Conservation (phyloP, 495 filamentous ascomycete genomes). For the Tetracladium setigerum region DNA sequence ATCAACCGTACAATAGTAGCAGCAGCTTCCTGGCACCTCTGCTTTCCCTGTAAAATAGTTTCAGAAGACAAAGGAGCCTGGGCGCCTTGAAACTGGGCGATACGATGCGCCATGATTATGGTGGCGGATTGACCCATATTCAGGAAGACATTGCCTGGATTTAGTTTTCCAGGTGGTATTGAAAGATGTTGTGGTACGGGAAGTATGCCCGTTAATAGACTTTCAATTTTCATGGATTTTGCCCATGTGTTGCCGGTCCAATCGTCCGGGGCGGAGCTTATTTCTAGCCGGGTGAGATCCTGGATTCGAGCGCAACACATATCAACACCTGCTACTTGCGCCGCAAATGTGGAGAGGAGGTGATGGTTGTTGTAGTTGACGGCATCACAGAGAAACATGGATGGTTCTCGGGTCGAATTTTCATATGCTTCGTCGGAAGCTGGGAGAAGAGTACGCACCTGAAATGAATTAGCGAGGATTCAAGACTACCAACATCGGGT, state of each 20-base stretch:
- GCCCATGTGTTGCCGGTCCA: conserved; percentile 1
- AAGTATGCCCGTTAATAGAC: background rate
- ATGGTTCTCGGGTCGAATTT: background rate
- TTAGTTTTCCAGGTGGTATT: background rate
- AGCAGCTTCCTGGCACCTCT: background rate
- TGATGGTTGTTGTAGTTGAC: background rate
- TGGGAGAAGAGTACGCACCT: conserved; percentile 40
- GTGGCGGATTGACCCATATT: background rate
- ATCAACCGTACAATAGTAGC: background rate
- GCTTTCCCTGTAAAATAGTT: background rate
- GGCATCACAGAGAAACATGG: conserved; percentile 2
- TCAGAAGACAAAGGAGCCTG: background rate
- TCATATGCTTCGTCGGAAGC: conserved; percentile 9
- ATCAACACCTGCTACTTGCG: background rate
- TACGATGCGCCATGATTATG: background rate
- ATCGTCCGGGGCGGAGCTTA: background rate
- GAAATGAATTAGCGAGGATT: conserved; percentile 2
- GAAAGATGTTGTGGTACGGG: conserved; percentile 1
- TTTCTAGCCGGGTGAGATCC: conserved; percentile 1
- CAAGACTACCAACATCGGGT: background rate
- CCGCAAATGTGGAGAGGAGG: background rate
- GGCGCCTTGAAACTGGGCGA: background rate
- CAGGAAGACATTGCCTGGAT: background rate
- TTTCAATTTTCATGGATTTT: background rate
- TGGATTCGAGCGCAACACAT: background rate